phyloP scores from a whole-genome alignment of 2,329 filamentous ascomycete species.

The Clonostachys sp. region DNA sequence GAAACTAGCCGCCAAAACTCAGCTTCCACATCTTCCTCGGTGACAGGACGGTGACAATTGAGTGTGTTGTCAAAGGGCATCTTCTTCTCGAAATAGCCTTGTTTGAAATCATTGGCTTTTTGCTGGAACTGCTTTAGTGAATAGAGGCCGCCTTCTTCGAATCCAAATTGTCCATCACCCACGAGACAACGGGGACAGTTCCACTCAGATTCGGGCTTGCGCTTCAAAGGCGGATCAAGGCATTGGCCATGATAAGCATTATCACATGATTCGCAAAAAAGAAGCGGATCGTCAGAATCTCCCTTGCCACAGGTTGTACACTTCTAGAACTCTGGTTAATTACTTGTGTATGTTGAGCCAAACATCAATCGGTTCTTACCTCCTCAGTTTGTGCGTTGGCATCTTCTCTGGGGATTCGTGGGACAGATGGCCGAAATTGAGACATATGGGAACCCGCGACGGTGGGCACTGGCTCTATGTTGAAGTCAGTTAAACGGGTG shows the following conservation, averaged over 20 bases:
- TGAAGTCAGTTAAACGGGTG: neutral
- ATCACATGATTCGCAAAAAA: constrained; percentile 90
- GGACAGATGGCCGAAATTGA: constrained; percentile 77
- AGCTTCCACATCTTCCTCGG: constrained; percentile 90
- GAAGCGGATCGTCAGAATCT: constrained; percentile 65
- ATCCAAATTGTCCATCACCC: constrained; percentile 93
- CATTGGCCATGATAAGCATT: constrained; percentile 82
- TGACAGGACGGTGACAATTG: constrained; percentile 75
- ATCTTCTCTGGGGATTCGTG: constrained; percentile 57
- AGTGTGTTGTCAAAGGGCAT: constrained; percentile 83
- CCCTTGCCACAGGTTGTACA: constrained; percentile 84
- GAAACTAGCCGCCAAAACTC: constrained; percentile 97
- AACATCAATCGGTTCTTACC: neutral
- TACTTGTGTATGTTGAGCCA: neutral
- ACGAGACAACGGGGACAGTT: constrained; percentile 94
- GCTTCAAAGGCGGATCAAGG: constrained; percentile 78
- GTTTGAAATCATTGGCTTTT: constrained; percentile 92
- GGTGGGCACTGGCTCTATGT: constrained; percentile 55
- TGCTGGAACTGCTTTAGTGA: constrained; percentile 95
- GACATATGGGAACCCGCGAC: constrained; percentile 98
- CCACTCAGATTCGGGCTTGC: constrained; percentile 83
- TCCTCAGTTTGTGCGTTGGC: constrained; percentile 33
- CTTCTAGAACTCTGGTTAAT: constrained; percentile 33
- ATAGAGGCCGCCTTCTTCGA: constrained; percentile 94
- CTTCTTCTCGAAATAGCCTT: constrained; percentile 86